A percentile compares a stretch with the other conserved stretches of the same genome.
Evolutionary conservation across 768 basidiomycete genomes (phyloP).

Genomic region (Crassisporium funariophilum): DNA sequence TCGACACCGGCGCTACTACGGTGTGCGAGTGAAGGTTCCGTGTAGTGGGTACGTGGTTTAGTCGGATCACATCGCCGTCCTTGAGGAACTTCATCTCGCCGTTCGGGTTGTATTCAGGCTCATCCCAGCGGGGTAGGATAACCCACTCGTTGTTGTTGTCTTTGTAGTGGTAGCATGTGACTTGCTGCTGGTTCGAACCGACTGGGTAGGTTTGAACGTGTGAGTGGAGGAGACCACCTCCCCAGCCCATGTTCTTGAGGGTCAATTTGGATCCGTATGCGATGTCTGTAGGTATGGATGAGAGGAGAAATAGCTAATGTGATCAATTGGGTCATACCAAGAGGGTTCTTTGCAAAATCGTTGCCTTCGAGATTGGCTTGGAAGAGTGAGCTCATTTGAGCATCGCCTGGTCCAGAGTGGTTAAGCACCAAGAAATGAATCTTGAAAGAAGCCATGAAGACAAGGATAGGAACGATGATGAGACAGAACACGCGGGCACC

Average conservation of each 20-base stretch:
- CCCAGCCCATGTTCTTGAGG: slow-evolving; percentile 96
- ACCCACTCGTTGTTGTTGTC: slow-evolving; percentile 96
- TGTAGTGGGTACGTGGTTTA: slow-evolving; percentile 79
- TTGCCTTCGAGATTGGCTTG: slow-evolving; percentile 96
- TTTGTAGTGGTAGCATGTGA: slow-evolving; percentile 99
- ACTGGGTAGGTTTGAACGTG: slow-evolving; percentile 94
- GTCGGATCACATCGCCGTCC: slow-evolving; percentile 77
- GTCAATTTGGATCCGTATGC: slow-evolving; percentile 91
- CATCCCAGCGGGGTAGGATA: slow-evolving; percentile 81
- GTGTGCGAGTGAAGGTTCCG: slow-evolving; percentile 93
- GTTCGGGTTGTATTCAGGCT: slow-evolving; percentile 64
- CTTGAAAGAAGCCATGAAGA: slow-evolving; percentile 95
- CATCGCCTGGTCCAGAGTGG: slow-evolving; percentile 94
- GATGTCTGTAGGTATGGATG: slow-evolving; percentile 67
- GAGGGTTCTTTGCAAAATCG: slow-evolving; percentile 88
- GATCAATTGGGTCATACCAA: slow-evolving; percentile 50
- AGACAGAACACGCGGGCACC: slow-evolving; percentile 80
- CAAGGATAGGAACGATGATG: slow-evolving; percentile 86
- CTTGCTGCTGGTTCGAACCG: slow-evolving; percentile 92
- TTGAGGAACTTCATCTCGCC: slow-evolving; percentile 69
- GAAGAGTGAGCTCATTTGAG: slow-evolving; percentile 98
- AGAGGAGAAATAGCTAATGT: background rate
- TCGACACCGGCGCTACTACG: slow-evolving; percentile 85
- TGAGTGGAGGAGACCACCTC: slow-evolving; percentile 94
- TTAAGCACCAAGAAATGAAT: slow-evolving; percentile 94